Conservation (phyloP, 176 grass and related monocot genomes). For the Lolium perenne region DNA sequence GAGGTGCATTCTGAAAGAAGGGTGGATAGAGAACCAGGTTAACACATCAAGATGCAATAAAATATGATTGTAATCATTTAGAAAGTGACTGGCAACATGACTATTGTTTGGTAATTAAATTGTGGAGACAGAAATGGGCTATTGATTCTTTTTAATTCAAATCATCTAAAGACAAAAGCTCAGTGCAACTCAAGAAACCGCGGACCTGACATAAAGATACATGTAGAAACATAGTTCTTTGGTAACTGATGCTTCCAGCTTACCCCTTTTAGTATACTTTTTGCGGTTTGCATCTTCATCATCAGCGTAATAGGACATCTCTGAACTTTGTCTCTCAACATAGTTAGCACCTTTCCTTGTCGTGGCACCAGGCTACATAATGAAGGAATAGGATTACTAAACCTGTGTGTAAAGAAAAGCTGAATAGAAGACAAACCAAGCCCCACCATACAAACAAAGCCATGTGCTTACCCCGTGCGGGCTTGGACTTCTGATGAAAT, state of each 20-base stretch:
- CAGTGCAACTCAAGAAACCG: slow-evolving; percentile 3
- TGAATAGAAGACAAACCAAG: slow-evolving; percentile 12
- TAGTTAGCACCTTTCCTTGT: slow-evolving; percentile 81
- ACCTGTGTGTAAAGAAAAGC: background rate
- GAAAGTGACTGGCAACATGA: background rate
- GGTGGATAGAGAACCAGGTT: slow-evolving; percentile 12
- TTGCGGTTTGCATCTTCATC: slow-evolving; percentile 93
- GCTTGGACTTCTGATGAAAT: slow-evolving; percentile 75
- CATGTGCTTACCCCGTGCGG: slow-evolving; percentile 59
- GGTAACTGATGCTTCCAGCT: slow-evolving; percentile 20
- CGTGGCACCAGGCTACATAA: slow-evolving; percentile 76
- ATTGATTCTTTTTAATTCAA: background rate
- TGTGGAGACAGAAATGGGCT: slow-evolving; percentile 3
- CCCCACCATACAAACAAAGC: slow-evolving; percentile 7
- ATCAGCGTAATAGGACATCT: slow-evolving; percentile 93
- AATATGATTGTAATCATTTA: slow-evolving; percentile 18
- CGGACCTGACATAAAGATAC: slow-evolving; percentile 26
- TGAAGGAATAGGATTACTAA: slow-evolving; percentile 26
- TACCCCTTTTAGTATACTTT: slow-evolving; percentile 96
- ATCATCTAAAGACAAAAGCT: background rate
- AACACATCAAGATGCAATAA: slow-evolving; percentile 16
- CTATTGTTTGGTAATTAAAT: slow-evolving; percentile 1
- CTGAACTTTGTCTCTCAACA: slow-evolving; percentile 87
- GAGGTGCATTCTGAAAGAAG: slow-evolving; percentile 8
- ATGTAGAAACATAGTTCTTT: slow-evolving; percentile 24